Evolutionary conservation across 2,329 filamentous ascomycete genomes (phyloP).

Genomic region (Erysiphe pulchra): DNA sequence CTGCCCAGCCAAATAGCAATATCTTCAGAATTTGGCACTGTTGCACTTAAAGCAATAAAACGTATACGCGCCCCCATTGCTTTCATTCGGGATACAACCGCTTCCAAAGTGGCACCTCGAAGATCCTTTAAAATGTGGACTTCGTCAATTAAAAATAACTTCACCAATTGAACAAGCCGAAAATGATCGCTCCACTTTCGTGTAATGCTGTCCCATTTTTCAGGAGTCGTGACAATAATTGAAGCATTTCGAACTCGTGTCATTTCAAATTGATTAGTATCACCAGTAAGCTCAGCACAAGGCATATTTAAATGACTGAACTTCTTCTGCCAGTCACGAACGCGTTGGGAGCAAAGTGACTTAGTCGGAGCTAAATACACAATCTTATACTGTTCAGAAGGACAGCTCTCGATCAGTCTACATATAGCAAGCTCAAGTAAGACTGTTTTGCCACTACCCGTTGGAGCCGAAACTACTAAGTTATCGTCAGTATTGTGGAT

Average conservation of each 20-base stretch:
- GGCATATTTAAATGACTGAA: slow-evolving; percentile 40
- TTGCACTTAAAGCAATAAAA: slow-evolving; percentile 62
- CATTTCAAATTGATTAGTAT: slow-evolving; percentile 43
- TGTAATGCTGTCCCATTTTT: slow-evolving; percentile 82
- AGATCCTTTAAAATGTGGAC: slow-evolving; percentile 65
- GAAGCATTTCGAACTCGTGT: slow-evolving; percentile 44
- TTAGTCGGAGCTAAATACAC: slow-evolving; percentile 73
- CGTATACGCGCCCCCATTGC: slow-evolving; percentile 48
- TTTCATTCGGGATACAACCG: slow-evolving; percentile 72
- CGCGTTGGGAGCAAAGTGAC: slow-evolving; percentile 51
- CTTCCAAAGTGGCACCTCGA: slow-evolving; percentile 57
- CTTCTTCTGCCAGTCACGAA: slow-evolving; percentile 53
- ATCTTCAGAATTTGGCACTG: slow-evolving; percentile 58
- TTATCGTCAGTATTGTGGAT: slow-evolving; percentile 48
- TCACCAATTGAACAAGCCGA: slow-evolving; percentile 47
- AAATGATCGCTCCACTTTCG: slow-evolving; percentile 65
- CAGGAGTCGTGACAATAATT: slow-evolving; percentile 68
- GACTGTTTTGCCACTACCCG: slow-evolving; percentile 64
- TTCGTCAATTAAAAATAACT: slow-evolving; percentile 65
- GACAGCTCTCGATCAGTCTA: slow-evolving; percentile 31
- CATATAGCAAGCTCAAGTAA: slow-evolving; percentile 66
- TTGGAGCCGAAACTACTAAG: slow-evolving; percentile 56
- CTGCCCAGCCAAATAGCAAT: slow-evolving; percentile 59
- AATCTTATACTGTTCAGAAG: slow-evolving; percentile 43
- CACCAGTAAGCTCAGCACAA: slow-evolving; percentile 59